These are phyloP conservation scores for Chalciporus piperatus DNA, from an alignment of 768 basidiomycete genomes.

Conservation along the genomic window DNA sequence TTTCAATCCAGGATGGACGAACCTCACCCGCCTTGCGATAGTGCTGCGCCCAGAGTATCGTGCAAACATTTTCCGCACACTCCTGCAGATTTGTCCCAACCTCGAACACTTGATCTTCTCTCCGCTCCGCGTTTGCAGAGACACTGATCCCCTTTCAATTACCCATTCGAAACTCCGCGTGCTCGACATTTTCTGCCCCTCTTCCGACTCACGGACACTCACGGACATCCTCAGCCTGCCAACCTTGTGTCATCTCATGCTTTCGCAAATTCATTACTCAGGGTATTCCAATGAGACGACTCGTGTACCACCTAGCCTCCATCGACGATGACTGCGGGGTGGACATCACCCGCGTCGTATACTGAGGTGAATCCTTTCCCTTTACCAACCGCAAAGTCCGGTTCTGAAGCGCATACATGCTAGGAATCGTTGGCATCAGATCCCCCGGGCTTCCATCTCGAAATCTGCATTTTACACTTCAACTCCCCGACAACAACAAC, in stretches of 20 bases:
- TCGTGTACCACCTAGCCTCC: no score
- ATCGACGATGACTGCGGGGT: no score
- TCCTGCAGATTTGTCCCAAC: slow-evolving; percentile 19
- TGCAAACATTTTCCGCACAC: not conserved
- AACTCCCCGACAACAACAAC: no score
- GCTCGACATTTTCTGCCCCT: slow-evolving; percentile 7
- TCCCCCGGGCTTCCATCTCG: no score
- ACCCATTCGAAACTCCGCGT: slow-evolving; percentile 12
- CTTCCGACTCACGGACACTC: not conserved
- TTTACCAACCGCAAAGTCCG: no score
- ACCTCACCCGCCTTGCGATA: slow-evolving; percentile 14
- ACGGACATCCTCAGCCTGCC: slow-evolving; percentile 14
- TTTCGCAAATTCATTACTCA: no score
- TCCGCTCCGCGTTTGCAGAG: slow-evolving; percentile 4
- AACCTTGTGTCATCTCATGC: slow-evolving; percentile 1
- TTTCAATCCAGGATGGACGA: slow-evolving; percentile 13
- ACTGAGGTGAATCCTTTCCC: no score
- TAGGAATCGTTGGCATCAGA: no score
- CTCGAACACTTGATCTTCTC: slow-evolving; percentile 12
- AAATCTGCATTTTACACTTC: no score
- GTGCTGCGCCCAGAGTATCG: not conserved
- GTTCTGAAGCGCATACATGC: no score
- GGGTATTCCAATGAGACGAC: no score
- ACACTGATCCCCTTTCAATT: not conserved
- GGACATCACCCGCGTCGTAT: no score